phyloP scores from a whole-genome alignment of 2,329 filamentous ascomycete species.

The Fusarium algeriense region DNA sequence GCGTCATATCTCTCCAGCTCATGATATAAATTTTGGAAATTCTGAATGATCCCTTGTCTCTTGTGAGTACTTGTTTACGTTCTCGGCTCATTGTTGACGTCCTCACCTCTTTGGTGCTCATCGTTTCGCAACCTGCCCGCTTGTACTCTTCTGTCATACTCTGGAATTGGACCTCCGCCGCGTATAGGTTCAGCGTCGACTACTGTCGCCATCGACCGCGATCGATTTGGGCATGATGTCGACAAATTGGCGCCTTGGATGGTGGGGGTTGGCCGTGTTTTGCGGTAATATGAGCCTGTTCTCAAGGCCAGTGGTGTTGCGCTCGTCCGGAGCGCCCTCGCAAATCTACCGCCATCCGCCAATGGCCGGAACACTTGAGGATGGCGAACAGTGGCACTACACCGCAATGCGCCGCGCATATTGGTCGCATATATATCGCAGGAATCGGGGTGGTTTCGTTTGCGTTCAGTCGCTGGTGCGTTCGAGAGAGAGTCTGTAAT shows the following conservation, averaged over 20 bases:
- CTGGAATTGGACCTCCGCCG: slow-evolving; percentile 78
- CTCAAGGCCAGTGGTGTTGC: slow-evolving; percentile 26
- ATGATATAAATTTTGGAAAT: slow-evolving; percentile 88
- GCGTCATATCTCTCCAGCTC: slow-evolving; percentile 81
- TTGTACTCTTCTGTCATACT: slow-evolving; percentile 87
- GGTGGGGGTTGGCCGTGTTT: slow-evolving; percentile 4
- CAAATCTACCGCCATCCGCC: slow-evolving; percentile 31
- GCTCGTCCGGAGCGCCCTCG: slow-evolving; percentile 42
- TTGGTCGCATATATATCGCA: slow-evolving; percentile 19
- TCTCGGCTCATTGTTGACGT: background rate
- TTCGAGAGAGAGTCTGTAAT: slow-evolving; percentile 7
- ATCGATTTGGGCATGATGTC: slow-evolving; percentile 17
- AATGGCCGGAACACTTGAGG: slow-evolving; percentile 26
- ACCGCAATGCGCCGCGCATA: slow-evolving; percentile 40
- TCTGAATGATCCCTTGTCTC: slow-evolving; percentile 82
- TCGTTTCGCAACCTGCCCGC: slow-evolving; percentile 84
- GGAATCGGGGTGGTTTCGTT: background rate
- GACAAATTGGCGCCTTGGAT: slow-evolving; percentile 11
- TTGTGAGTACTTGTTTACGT: slow-evolving; percentile 22
- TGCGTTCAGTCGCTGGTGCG: slow-evolving; percentile 17
- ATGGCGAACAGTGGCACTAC: slow-evolving; percentile 33
- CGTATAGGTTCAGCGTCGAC: slow-evolving; percentile 45
- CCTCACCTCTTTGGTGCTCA: slow-evolving; percentile 84
- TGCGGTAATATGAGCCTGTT: slow-evolving; percentile 12
- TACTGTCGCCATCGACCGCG: slow-evolving; percentile 49